phyloP scores from a whole-genome alignment of 2,329 filamentous ascomycete genomes.

The Alternaria brassicicola region DNA sequence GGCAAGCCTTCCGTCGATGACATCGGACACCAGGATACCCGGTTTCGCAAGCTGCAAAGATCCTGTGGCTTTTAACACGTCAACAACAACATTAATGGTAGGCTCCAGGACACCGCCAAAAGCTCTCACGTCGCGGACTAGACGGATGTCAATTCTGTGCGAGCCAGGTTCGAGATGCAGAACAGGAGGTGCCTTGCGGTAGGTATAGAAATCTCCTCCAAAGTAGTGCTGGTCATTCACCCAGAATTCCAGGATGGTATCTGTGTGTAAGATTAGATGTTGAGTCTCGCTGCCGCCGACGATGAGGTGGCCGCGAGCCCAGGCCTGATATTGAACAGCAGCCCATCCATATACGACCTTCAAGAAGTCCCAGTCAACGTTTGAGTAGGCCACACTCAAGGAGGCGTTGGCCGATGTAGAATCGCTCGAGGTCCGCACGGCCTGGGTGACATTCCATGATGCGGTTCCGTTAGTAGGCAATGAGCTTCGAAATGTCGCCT shows the following conservation, averaged over 20 bases:
- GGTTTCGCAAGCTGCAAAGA: slow-evolving; percentile 43
- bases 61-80: slow-evolving; percentile 27
- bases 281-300: slow-evolving; percentile 45
- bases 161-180: slow-evolving; percentile 57
- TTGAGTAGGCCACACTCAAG: slow-evolving; percentile 55
- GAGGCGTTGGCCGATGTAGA: slow-evolving; percentile 44
- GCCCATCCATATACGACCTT: slow-evolving; percentile 64
- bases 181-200: slow-evolving; percentile 57
- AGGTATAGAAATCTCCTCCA: slow-evolving; percentile 64
- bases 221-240: slow-evolving; percentile 60
- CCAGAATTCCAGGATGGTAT: slow-evolving; percentile 60
- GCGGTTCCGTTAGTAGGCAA: slow-evolving; percentile 58
- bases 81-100: slow-evolving; percentile 50
- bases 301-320: slow-evolving; percentile 59
- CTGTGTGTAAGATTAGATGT: slow-evolving; percentile 53
- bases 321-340: slow-evolving; percentile 64
- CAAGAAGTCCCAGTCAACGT: slow-evolving; percentile 61
- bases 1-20: slow-evolving; percentile 56
- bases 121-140: slow-evolving; percentile 63
- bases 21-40: slow-evolving; percentile 57
- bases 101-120: slow-evolving; percentile 60
- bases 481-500: slow-evolving; percentile 57
- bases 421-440: slow-evolving; percentile 36
- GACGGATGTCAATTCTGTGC: slow-evolving; percentile 60
- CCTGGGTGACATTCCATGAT: slow-evolving; percentile 53